phyloP scores from a whole-genome alignment of 2,329 filamentous ascomycete species.

The Zasmidium angulare region DNA sequence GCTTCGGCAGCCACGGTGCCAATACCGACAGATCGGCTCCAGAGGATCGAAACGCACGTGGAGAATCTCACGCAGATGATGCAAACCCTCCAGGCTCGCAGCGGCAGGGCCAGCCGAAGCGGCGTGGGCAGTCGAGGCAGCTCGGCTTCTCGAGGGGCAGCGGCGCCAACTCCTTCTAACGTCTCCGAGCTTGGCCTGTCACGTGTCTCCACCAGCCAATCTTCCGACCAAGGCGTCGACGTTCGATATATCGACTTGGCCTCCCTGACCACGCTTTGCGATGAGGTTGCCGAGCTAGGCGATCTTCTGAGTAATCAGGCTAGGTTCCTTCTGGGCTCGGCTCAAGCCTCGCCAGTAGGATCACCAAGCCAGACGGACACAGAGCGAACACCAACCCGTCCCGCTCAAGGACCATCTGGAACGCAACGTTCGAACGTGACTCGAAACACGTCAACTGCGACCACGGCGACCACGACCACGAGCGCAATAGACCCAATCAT shows the following conservation, averaged over 20 bases:
- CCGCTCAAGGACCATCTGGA: not conserved
- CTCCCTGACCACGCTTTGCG: constrained; percentile 4
- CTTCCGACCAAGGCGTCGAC: not conserved
- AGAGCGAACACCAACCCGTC: not conserved
- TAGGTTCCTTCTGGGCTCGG: not conserved
- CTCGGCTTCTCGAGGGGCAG: not conserved
- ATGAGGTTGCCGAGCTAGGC: constrained; percentile 13
- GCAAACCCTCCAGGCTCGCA: constrained; percentile 2
- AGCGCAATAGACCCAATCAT: not conserved
- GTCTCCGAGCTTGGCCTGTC: not conserved
- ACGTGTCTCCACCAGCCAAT: not conserved
- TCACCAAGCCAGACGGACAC: not conserved
- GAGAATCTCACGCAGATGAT: constrained; percentile 12
- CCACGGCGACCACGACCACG: not conserved
- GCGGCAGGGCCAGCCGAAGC: not conserved
- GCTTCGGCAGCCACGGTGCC: not conserved
- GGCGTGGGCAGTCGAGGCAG: not conserved
- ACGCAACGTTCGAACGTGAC: not conserved
- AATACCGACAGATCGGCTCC: constrained; percentile 7
- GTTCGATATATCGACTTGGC: constrained; percentile 6
- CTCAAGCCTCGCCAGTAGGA: not conserved
- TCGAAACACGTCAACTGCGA: not conserved
- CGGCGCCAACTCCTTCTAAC: not conserved
- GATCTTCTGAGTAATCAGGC: constrained; percentile 5
- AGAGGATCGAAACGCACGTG: constrained; percentile 12